Evolutionary conservation across 208 protist genomes (phyloP).

Genomic region (Trypanosoma grayi): DNA sequence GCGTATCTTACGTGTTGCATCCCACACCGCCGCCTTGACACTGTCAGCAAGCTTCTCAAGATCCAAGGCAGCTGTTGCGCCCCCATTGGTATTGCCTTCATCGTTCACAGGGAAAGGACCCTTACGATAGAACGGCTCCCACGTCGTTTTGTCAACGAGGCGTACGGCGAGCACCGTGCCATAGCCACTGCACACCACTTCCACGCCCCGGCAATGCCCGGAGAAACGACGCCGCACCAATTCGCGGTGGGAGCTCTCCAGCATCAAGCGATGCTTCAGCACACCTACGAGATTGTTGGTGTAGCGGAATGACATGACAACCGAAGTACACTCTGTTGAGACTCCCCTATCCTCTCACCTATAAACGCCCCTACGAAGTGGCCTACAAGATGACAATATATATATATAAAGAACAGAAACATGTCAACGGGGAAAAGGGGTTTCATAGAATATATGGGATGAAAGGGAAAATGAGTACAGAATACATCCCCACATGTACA

Average conservation of each 20-base stretch:
- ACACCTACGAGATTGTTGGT: slow-evolving; percentile 82
- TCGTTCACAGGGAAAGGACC: neutral
- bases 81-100: neutral
- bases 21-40: slow-evolving; percentile 70
- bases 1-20: slow-evolving; percentile 56
- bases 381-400: neutral
- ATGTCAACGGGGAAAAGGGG: neutral
- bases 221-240: slow-evolving; percentile 56
- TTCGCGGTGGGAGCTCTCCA: slow-evolving; percentile 68
- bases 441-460: neutral
- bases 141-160: slow-evolving; percentile 43
- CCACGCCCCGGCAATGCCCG: slow-evolving; percentile 69
- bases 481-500: too few species aligned
- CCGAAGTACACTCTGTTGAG: neutral
- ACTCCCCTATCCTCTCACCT: neutral
- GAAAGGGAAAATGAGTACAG: slow-evolving; percentile 2
- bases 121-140: slow-evolving; percentile 65
- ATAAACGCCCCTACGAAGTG: too few species aligned
- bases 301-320: slow-evolving; percentile 84
- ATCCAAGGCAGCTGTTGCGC: slow-evolving; percentile 27
- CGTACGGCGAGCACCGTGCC: slow-evolving; percentile 63
- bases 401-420: neutral
- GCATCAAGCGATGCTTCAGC: slow-evolving; percentile 71
- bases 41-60: slow-evolving; percentile 53
- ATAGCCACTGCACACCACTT: slow-evolving; percentile 73